Evolutionary conservation across 805 yeast genomes (phyloP), one percentile per base, ranked within the genome.

Genomic region (Wickerhamomyces strasburgensis): DNA sequence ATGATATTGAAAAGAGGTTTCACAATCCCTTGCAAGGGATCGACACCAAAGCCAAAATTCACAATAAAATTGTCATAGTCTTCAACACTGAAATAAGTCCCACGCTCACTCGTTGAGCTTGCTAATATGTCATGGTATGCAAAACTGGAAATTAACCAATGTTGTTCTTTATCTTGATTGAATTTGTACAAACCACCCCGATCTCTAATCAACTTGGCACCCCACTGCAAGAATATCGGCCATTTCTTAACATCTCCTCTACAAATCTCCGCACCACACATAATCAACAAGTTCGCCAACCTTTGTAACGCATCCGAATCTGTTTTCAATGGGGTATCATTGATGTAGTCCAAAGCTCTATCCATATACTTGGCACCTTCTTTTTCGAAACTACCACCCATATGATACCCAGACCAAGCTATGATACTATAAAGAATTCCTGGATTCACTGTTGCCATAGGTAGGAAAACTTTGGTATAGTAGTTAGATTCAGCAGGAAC

Each of bases 251-350:
- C 86, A 56, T 85, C 94, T 6, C 95, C 95, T 45, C 78, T 72
- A 59, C 90, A 84, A 36, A 85, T 82, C 52, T 84, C 88, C 1
- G 85, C 89, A n/a, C 83, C 86, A 46, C 84, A 74, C 34, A 84
- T 64, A 35, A 85, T 74, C 43, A 84, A 59, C 36, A 81, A 64
- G 14, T 80, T 73, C 1, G 94, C 89, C 31, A 84, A 54, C 41
- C 80, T 70, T 44, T 48, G 62, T 35, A 57, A 41, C 40, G 49
- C 45, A 9, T 52, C 53, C 14, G 42, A 31, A 24, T 55, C 56
- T 3, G 44, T 38, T 26, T 33, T 38, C n/a, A 44, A 39, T 4
- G 67, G 66, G 3, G 58, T 56, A 3, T 51, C 50, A 24, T 57
- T 54, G 30, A 74, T 56, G 42, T 67, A 70, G 27, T 62, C 58